Percentiles rank a stretch among this genome's conserved stretches.
Conservation (phyloP, 2,329 filamentous ascomycete genomes). For the Colletotrichum sp. region DNA sequence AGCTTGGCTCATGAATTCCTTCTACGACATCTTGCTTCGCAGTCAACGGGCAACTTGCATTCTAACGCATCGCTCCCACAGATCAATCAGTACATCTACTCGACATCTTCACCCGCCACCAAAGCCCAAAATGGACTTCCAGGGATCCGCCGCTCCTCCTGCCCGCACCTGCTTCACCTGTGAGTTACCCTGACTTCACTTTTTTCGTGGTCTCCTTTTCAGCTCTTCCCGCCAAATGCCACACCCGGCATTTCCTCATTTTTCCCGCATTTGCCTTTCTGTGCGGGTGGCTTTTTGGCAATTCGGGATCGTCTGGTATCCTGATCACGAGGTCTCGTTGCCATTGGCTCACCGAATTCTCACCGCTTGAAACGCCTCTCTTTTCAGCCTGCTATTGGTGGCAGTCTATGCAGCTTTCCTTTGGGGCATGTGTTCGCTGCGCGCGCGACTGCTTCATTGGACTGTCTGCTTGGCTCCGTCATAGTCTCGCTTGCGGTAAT, state of each 20-base stretch:
- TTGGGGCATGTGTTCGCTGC: background rate
- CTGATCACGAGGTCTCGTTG: background rate
- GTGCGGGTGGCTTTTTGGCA: conserved; percentile 6
- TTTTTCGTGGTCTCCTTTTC: background rate
- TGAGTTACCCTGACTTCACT: conserved; percentile 38
- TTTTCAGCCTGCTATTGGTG: background rate
- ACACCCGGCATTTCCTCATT: background rate
- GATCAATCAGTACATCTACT: background rate
- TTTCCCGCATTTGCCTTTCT: background rate
- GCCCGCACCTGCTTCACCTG: conserved; percentile 56
- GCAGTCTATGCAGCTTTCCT: conserved; percentile 2
- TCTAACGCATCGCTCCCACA: background rate
- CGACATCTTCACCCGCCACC: background rate
- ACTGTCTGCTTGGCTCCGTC: background rate
- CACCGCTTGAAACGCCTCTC: background rate
- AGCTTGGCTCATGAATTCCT: conserved; percentile 1
- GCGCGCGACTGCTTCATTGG: background rate
- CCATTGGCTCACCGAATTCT: conserved; percentile 5
- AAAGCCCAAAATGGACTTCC: conserved; percentile 38
- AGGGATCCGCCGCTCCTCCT: conserved; percentile 25
- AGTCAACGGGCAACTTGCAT: background rate
- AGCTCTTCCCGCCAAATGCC: background rate
- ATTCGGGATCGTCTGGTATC: background rate
- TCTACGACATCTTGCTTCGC: background rate
- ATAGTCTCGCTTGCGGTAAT: background rate